phyloP scores from a whole-genome alignment of 192 early-diverging fungal species.

The Linnemannia elongata region DNA sequence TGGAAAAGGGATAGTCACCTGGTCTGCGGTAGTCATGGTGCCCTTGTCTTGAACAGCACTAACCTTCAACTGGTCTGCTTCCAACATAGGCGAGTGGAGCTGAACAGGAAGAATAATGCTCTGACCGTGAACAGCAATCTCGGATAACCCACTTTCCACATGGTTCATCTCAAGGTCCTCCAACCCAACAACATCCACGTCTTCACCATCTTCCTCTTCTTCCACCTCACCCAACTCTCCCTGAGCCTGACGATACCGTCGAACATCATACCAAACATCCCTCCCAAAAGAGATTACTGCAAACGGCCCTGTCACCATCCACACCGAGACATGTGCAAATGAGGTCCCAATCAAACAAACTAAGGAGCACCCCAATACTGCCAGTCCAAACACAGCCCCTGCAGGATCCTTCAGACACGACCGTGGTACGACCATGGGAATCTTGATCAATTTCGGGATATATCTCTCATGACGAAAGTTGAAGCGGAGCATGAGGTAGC shows the following conservation, averaged over 20 bases:
- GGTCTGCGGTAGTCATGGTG: not conserved
- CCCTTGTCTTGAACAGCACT: not conserved
- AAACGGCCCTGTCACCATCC: conserved; percentile 83
- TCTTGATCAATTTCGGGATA: conserved; percentile 56
- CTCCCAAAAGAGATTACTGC: conserved; percentile 67
- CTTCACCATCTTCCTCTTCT: not conserved
- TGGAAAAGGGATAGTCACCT: not conserved
- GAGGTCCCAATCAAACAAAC: conserved; percentile 72
- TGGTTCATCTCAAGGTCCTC: not conserved
- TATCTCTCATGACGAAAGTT: conserved; percentile 62
- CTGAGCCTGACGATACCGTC: not conserved
- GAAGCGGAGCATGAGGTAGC: conserved; percentile 63
- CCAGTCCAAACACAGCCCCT: conserved; percentile 73
- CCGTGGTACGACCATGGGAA: conserved; percentile 59
- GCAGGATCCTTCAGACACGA: conserved; percentile 62
- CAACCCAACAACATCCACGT: not conserved
- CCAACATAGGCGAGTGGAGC: not conserved
- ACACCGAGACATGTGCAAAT: conserved; percentile 75
- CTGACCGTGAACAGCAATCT: conserved; percentile 3
- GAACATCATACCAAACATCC: conserved; percentile 67
- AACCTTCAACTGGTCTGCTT: not conserved
- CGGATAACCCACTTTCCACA: conserved; percentile 5
- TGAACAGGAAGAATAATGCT: conserved; percentile 3
- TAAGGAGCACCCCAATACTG: conserved; percentile 67
- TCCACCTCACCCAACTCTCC: not conserved